Evolutionary conservation across 495 filamentous ascomycete species (phyloP).

Genomic region (Neurospora sp.): DNA sequence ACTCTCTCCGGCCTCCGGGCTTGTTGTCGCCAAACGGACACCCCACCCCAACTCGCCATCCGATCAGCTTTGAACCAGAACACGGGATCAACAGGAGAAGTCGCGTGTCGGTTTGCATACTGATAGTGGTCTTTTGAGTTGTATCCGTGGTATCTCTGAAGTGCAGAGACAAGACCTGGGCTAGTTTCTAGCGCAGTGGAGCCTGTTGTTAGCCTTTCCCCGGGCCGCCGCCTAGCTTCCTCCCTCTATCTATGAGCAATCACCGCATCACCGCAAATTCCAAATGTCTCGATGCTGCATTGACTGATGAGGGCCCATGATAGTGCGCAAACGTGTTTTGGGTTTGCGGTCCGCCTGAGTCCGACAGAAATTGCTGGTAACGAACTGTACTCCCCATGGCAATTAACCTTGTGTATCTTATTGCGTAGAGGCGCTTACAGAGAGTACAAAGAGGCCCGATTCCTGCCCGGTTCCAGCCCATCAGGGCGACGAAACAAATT

Average conservation of each 20-base stretch:
- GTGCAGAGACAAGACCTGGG: background rate
- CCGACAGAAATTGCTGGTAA: background rate
- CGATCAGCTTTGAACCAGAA: background rate
- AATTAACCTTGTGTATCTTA: background rate
- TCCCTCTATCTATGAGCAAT: too few relatives aligned
- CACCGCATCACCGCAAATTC: background rate
- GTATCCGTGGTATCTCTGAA: background rate
- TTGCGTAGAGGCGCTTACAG: background rate
- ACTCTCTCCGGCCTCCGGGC: background rate
- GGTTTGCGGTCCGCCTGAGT: background rate
- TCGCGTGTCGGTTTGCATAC: background rate
- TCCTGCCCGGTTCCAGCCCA: background rate
- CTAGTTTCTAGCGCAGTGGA: background rate
- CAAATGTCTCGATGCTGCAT: background rate
- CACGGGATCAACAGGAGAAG: background rate
- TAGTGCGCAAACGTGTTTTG: background rate
- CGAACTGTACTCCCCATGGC: background rate
- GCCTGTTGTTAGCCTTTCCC: background rate
- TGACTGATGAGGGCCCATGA: background rate
- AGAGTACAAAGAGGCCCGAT: background rate
- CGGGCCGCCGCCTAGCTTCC: background rate
- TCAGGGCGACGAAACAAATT: background rate
- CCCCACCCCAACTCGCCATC: background rate
- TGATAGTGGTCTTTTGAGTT: background rate
- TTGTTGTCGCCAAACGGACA: background rate